These are phyloP conservation scores for Colletotrichum ledebouriae DNA, from an alignment of 2,329 filamentous ascomycete species.

Conservation along the genomic window DNA sequence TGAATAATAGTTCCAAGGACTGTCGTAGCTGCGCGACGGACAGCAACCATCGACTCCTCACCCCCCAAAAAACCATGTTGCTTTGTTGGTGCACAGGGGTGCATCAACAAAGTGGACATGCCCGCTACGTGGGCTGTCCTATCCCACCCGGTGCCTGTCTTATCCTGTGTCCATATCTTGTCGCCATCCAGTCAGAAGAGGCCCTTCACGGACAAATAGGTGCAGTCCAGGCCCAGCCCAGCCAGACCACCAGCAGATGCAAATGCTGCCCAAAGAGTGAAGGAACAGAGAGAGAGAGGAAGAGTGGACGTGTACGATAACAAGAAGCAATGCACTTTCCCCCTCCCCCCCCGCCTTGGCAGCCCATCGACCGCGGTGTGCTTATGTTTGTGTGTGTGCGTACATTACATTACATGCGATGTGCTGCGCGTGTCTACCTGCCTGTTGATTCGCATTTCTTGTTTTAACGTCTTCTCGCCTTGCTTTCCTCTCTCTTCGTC, in stretches of 20 bases:
- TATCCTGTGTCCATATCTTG: constrained; percentile 18
- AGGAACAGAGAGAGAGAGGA: constrained; percentile 21
- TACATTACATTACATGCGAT: not conserved
- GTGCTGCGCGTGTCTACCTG: constrained; percentile 15
- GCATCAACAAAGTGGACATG: constrained; percentile 38
- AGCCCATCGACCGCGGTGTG: constrained; percentile 21
- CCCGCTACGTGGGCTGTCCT: constrained; percentile 25
- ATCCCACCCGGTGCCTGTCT: constrained; percentile 37
- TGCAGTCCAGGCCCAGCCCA: constrained; percentile 20
- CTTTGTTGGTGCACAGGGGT: constrained; percentile 28
- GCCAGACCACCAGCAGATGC: constrained; percentile 19
- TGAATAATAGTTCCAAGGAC: constrained; percentile 32
- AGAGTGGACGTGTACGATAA: constrained; percentile 35
- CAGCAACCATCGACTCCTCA: not conserved
- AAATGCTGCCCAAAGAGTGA: constrained; percentile 27
- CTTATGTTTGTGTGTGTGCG: constrained; percentile 5
- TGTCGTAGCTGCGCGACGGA: constrained; percentile 4
- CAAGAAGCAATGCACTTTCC: constrained; percentile 12
- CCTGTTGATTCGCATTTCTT: constrained; percentile 29
- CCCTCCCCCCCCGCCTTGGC: constrained; percentile 33
- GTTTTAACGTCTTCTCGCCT: constrained; percentile 6
- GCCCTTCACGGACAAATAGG: not conserved
- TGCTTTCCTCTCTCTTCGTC: constrained; percentile 1
- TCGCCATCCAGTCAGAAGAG: constrained; percentile 37
- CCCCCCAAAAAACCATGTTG: constrained; percentile 7